Evolutionary conservation across 2,329 filamentous ascomycete genomes (phyloP), one percentile per base, ranked within the genome.

Genomic region (Exophiala xenobiotica): DNA sequence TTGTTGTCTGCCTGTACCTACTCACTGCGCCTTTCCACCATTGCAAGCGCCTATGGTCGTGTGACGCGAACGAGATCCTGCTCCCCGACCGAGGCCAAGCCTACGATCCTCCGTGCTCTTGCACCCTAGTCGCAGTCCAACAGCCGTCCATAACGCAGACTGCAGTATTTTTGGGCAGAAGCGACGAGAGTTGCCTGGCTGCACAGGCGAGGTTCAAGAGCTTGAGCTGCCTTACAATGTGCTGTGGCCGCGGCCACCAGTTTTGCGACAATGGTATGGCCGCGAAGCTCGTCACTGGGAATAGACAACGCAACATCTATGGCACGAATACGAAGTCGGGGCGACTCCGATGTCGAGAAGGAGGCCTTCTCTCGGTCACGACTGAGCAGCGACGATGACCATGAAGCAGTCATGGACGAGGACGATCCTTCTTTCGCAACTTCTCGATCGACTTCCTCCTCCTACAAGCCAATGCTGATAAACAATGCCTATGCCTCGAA

Each of bases 391-490:
- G 49, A 58, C 24, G 49, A 57, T 37, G 39, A 58, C 14, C 43
- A 56, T 40, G 48, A 58, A 23, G 52, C 51, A 22, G 47, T 35
- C 11, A 47, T 50, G 16, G 38, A 45, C 45, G 51, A 60, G 11
- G 50, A 58, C 1, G 42, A 56, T 38, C 50, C 79, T 46, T 71
- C 75, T 61, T 68, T 76, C 52, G 70, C 71, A 51, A 77, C 77
- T 56, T 87, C 85, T 4, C 78, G 82, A 50, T 73, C 76, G 9
- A 72, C 67, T 24, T 67, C 67, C 18, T 62, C 59, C 59, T 68
- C 68, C 40, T 62, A 70, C 54, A 67, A 68, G 35, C 70, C 70
- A 14, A 73, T 75, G 64, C 61, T 74, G 31, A 62, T 61, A 64
- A 46, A 61, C 66, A n/a, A 61, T 65, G 66, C 62, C 54, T 61